Evolutionary conservation across 2,329 filamentous ascomycete genomes (phyloP), one percentile per base, ranked within the genome.

Genomic region (Xylariaceae sp.): DNA sequence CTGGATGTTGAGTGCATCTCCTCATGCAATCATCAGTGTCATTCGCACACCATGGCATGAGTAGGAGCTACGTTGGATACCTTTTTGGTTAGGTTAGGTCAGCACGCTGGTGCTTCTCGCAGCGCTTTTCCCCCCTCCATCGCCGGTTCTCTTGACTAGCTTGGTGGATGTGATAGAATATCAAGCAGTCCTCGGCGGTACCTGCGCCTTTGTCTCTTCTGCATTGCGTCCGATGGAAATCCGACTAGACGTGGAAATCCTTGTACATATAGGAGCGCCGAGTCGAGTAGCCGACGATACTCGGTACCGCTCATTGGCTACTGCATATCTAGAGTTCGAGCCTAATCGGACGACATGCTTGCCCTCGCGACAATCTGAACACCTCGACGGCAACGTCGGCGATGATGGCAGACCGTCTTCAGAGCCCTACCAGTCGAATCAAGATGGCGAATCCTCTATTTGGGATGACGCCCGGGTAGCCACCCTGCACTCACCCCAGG

Each of bases 201-300:
- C n/a, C n/a, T 5, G 4, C 12, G 14, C 7, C 27, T 17, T 12
- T 22, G 21, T 39, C 21, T 22, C 10, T 32, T 16, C 27, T 14
- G 27, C 27, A 5, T 17, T 12, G 11, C 5, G 35, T 19, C 14
- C 4, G 20, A 64, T 64, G 62, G 60, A 59, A 43, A 37, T 52
- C 40, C 45, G 55, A 32, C 40, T 23, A 34, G 63, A 72, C 47
- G 65, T 71, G 41, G 77, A 82, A 62, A 76, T 81, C 36, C 67
- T 82, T 36, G 70, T 80, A 40, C 78, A 82, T 58, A 70, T 78
- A 44, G 62, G 72, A 10, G 78, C 77, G 22, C 74, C 76, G 6
- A 72, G 74, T 55, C 69, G 61, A 32, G 64, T 67, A 19, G 54
- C 57, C 10, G 74, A 80, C 52, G 77, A 82, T 61, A 61, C 56